Evolutionary conservation across 176 grass and related monocot genomes (phyloP), one percentile per base, ranked within the genome.

Genomic region (Melocanna baccifera): DNA sequence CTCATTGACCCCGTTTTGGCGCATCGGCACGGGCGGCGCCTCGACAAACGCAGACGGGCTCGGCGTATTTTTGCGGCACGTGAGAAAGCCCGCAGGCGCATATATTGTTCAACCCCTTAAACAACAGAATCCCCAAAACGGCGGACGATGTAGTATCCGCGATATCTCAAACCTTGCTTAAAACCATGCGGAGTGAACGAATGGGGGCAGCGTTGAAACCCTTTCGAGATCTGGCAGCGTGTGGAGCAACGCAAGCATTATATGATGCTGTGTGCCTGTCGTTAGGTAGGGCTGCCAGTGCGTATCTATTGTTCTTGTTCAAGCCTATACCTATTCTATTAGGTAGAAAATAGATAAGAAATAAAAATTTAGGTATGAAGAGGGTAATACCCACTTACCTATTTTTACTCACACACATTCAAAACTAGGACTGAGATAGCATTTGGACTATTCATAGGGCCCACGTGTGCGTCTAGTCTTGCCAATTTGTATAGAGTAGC

Each of bases 1-100:
- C 51, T 8, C 79, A 71, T 64, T 77, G 83, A 76, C 77, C 83
- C 70, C 32, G 61, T 14, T 89, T 75, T 68, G 69, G 51, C 73
- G 64, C 64, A n/a, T 83, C 86, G 34, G 79, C 41, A 13, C 71
- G 20, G 39, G 18, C 61, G 36, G 67, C 85, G 70, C 71, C 78
- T 48, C 86, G 71, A 77, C 50, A 51, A 39, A 0, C 62, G 37
- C 52, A 58, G 86, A 84, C 56, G 36, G 32, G 42, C 46, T 80
- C 75, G 37, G 58, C 68, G 6, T 57, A 52, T 57, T 42, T 66
- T 14, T 42, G 68, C 29, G 41, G 71, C 79, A 50, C 48, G 85
- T 62, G 16, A 73, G 57, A 46, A 53, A 46, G 58, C 67, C 34
- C 6, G 14, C 69, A 30, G 29, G 42, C 12, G n/a, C 59, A 46